A percentile compares a stretch with the other conserved stretches of the same genome.
Evolutionary conservation across 2,329 filamentous ascomycete genomes (phyloP).

Genomic region (Paecilomyces dactylethromorphus): DNA sequence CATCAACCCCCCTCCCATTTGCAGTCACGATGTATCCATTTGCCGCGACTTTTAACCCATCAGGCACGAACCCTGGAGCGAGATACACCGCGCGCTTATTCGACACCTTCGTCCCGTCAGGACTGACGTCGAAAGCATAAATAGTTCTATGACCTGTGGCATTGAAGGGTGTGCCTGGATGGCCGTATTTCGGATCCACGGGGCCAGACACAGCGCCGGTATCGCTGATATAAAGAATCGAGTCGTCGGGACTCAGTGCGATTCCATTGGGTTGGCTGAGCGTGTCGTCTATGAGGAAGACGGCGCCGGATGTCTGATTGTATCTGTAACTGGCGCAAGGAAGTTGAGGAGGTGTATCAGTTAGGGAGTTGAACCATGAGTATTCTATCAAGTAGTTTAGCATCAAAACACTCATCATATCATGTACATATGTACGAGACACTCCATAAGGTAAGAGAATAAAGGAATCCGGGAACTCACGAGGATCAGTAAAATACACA

Average conservation of each 20-base stretch:
- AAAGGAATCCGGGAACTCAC: not conserved
- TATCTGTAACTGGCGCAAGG: constrained; percentile 36
- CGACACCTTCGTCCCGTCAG: constrained; percentile 25
- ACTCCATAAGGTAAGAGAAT: not conserved
- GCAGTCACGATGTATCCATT: constrained; percentile 37
- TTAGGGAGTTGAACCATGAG: constrained; percentile 28
- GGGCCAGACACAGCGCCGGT: constrained; percentile 23
- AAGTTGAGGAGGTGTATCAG: constrained; percentile 29
- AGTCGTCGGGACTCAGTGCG: constrained; percentile 37
- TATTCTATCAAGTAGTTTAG: constrained; percentile 16
- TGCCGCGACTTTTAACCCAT: constrained; percentile 37
- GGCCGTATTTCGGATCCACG: constrained; percentile 13
- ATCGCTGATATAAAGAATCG: constrained; percentile 41
- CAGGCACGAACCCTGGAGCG: constrained; percentile 32
- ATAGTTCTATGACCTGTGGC: constrained; percentile 24
- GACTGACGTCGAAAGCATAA: constrained; percentile 34
- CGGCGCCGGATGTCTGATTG: constrained; percentile 31
- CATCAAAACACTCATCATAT: not conserved
- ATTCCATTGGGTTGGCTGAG: constrained; percentile 41
- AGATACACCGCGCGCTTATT: constrained; percentile 37
- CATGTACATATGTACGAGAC: not conserved
- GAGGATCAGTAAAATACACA: constrained; percentile 18
- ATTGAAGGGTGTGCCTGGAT: constrained; percentile 21
- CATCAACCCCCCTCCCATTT: constrained; percentile 34
- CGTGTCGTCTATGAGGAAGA: constrained; percentile 35